Percentiles rank a stretch among this genome's conserved stretches.
phyloP scores from a whole-genome alignment of 2,329 filamentous ascomycete species.

The Hypoxylon sp. region DNA sequence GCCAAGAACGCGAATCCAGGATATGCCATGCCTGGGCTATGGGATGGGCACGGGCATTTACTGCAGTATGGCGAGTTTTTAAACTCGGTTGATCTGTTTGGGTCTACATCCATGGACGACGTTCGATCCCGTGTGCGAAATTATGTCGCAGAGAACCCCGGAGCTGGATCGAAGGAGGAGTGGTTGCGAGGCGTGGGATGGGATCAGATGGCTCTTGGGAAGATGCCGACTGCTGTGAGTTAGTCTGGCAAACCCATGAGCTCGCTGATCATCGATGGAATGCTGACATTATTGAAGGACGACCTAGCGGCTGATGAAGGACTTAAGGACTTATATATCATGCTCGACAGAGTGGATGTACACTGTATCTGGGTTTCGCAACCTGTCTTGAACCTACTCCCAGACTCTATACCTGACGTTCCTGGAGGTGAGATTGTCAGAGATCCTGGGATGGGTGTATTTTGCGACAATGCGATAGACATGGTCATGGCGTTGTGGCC shows the following conservation, averaged over 20 bases:
- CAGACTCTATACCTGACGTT: constrained; percentile 63
- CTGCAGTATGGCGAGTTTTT: constrained; percentile 76
- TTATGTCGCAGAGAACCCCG: constrained; percentile 65
- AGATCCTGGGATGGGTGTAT: constrained; percentile 74
- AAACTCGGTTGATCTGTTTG: constrained; percentile 75
- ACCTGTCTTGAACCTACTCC: constrained; percentile 72
- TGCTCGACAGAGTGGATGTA: constrained; percentile 77
- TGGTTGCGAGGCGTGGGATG: constrained; percentile 78
- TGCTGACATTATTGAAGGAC: constrained; percentile 54
- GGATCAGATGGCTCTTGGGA: constrained; percentile 75
- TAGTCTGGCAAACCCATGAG: constrained; percentile 1
- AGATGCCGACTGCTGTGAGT: constrained; percentile 74
- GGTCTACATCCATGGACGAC: constrained; percentile 66
- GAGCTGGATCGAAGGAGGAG: constrained; percentile 64
- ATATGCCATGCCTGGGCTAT: constrained; percentile 73
- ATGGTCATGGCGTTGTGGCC: constrained; percentile 70
- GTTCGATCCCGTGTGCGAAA: constrained; percentile 64
- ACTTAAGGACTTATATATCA: constrained; percentile 71
- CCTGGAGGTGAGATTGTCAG: constrained; percentile 74
- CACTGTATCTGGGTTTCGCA: constrained; percentile 79
- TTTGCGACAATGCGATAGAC: constrained; percentile 81
- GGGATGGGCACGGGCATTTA: constrained; percentile 79
- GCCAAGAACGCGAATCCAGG: constrained; percentile 57
- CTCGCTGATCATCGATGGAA: background rate
- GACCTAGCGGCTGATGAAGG: constrained; percentile 67